Evolutionary conservation across 2,329 filamentous ascomycete genomes (phyloP).

Genomic region (Colletotrichum eleusines): DNA sequence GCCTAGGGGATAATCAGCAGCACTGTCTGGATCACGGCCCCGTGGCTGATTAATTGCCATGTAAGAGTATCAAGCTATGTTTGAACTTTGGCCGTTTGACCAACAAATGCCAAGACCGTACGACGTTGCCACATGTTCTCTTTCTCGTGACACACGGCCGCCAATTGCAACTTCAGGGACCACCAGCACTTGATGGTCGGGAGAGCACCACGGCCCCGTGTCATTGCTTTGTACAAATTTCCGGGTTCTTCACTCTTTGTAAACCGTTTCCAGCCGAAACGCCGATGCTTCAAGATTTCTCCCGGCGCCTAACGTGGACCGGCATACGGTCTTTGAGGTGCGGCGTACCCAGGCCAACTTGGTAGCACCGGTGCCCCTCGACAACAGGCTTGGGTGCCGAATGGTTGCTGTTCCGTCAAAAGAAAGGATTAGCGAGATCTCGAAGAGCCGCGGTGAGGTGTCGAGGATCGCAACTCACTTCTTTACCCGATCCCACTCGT

Average conservation of each 20-base stretch:
- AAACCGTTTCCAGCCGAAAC: background rate
- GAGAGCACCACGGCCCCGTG: too few species aligned
- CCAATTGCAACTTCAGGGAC: too few species aligned
- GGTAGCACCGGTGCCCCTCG: slow-evolving; percentile 49
- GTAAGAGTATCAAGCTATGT: too few species aligned
- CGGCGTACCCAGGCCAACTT: slow-evolving; percentile 47
- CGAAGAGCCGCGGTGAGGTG: background rate
- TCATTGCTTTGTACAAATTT: too few species aligned
- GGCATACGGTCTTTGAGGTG: slow-evolving; percentile 55
- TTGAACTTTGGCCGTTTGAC: too few species aligned
- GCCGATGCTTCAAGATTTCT: background rate
- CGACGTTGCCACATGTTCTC: too few species aligned
- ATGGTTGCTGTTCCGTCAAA: slow-evolving; percentile 43
- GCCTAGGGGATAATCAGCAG: too few species aligned
- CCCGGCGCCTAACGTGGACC: slow-evolving; percentile 48
- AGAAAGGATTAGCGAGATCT: background rate
- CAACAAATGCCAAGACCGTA: too few species aligned
- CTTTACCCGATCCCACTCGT: slow-evolving; percentile 51
- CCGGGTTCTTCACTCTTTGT: background rate
- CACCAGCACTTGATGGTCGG: too few species aligned
- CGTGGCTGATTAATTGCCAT: too few species aligned
- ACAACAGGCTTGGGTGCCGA: slow-evolving; percentile 45
- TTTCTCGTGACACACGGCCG: too few species aligned
- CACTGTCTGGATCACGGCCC: too few species aligned
- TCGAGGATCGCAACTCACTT: slow-evolving; percentile 43